Percentiles rank a stretch among this genome's conserved stretches.
Conservation (phyloP, 2,329 filamentous ascomycete species). For the Arthrobotrys sinensis region DNA sequence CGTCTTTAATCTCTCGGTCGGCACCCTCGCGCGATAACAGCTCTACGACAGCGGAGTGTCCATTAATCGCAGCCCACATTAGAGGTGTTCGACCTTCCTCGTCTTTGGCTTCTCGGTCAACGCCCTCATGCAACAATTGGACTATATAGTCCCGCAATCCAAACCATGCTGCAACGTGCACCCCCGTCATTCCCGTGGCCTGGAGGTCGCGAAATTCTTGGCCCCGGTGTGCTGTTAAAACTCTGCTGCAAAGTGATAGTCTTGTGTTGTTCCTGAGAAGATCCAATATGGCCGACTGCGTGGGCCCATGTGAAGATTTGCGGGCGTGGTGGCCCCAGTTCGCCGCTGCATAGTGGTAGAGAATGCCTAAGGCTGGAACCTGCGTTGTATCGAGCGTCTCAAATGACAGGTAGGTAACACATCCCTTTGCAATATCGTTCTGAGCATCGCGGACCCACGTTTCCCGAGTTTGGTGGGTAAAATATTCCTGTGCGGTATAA, state of each 20-base stretch:
- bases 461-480: conserved; percentile 27
- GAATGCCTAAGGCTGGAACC: not conserved
- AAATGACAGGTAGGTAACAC: conserved; percentile 35
- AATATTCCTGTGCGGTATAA: conserved; percentile 65
- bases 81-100: not conserved
- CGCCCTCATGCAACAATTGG: not conserved
- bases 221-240: not conserved
- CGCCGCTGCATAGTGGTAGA: conserved; percentile 30
- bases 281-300: not conserved
- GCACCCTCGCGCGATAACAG: conserved; percentile 31
- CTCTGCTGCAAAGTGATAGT: not conserved
- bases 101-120: not conserved
- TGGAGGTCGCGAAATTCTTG: not conserved
- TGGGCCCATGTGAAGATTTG: not conserved
- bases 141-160: conserved; percentile 8
- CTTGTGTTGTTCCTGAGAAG: not conserved
- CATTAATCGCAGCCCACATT: not conserved
- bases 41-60: conserved; percentile 22
- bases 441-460: not conserved
- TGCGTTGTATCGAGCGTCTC: conserved; percentile 2
- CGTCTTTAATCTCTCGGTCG: conserved; percentile 8
- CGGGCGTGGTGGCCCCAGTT: conserved; percentile 34
- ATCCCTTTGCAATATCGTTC: conserved; percentile 8
- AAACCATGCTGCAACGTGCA: conserved; percentile 18
- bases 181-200: not conserved